A percentile compares a stretch with the other conserved stretches of the same genome.
Evolutionary conservation across 2,329 filamentous ascomycete genomes (phyloP).

Genomic region (Diaporthe humulicola): DNA sequence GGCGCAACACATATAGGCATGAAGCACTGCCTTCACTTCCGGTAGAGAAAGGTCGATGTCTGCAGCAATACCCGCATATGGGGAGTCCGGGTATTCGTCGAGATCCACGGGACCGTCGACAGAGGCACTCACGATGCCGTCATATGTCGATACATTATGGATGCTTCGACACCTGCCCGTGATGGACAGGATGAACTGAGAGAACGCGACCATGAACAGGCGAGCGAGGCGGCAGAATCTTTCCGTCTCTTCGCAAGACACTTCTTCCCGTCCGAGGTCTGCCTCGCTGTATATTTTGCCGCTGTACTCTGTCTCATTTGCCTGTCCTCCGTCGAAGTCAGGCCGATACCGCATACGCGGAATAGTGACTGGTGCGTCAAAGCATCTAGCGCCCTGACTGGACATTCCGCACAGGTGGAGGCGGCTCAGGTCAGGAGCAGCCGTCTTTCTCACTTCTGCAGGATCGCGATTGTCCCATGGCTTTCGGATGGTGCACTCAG

Average conservation of each 20-base stretch:
- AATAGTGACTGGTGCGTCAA: no score
- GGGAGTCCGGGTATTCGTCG: not conserved
- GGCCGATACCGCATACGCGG: not conserved
- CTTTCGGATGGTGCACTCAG: not conserved
- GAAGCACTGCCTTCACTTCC: not conserved
- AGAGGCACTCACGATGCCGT: not conserved
- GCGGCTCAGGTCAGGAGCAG: not conserved
- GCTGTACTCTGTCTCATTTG: not conserved
- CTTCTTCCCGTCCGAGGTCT: not conserved
- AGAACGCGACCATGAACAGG: not conserved
- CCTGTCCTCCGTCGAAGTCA: rapidly evolving
- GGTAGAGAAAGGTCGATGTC: not conserved
- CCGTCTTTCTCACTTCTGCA: rapidly evolving
- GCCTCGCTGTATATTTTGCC: not conserved
- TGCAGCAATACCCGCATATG: rapidly evolving
- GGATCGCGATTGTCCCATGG: not conserved
- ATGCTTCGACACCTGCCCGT: rapidly evolving
- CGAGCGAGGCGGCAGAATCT: not conserved
- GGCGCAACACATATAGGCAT: not conserved
- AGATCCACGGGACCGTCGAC: rapidly evolving
- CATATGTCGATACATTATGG: rapidly evolving
- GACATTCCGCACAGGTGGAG: rapidly evolving
- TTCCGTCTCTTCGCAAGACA: not conserved
- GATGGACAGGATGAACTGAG: not conserved
- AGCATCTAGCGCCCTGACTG: not conserved